Percentiles rank a stretch among this genome's conserved stretches.
Conservation (phyloP, 176 grass and related monocot genomes). For the Paspalum vaginatum region DNA sequence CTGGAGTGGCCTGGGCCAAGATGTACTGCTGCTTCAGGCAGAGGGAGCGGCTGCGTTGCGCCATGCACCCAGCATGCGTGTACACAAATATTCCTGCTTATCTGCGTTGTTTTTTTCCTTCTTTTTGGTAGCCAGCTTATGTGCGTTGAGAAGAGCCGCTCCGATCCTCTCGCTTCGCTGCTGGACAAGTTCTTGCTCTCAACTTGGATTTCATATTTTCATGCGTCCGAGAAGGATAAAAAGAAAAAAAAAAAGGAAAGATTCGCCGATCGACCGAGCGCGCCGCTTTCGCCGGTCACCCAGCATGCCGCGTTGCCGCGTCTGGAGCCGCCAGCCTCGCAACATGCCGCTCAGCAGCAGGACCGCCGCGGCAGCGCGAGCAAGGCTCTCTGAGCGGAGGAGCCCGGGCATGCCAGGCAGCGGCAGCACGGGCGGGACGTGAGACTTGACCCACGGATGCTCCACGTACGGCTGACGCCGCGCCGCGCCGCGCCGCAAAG, state of each 20-base stretch:
- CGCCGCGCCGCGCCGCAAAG: not conserved
- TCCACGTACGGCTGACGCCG: not conserved
- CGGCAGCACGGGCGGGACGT: too few relatives aligned
- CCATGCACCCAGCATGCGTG: not conserved
- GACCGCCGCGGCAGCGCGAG: too few relatives aligned
- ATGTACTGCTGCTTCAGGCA: not conserved
- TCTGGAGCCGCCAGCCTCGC: too few relatives aligned
- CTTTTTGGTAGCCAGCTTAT: constrained; percentile 9
- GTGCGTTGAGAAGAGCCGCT: not conserved
- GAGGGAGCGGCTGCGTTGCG: not conserved
- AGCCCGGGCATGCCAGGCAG: too few relatives aligned
- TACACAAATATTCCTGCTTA: constrained; percentile 16
- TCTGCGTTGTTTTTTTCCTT: not conserved
- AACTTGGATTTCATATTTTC: not conserved
- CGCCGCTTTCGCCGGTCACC: not conserved
- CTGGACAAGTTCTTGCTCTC: constrained; percentile 18
- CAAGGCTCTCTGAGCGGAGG: too few relatives aligned
- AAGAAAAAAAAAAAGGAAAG: not conserved
- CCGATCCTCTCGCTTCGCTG: not conserved
- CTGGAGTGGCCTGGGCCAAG: not conserved
- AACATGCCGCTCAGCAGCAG: too few relatives aligned
- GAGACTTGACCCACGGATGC: too few relatives aligned
- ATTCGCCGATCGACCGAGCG: not conserved
- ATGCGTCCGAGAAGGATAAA: not conserved
- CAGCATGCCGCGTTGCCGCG: not conserved